Percentiles rank a stretch among this genome's conserved stretches.
Evolutionary conservation across 2,329 filamentous ascomycete genomes (phyloP).

Genomic region (Nemania abortiva): DNA sequence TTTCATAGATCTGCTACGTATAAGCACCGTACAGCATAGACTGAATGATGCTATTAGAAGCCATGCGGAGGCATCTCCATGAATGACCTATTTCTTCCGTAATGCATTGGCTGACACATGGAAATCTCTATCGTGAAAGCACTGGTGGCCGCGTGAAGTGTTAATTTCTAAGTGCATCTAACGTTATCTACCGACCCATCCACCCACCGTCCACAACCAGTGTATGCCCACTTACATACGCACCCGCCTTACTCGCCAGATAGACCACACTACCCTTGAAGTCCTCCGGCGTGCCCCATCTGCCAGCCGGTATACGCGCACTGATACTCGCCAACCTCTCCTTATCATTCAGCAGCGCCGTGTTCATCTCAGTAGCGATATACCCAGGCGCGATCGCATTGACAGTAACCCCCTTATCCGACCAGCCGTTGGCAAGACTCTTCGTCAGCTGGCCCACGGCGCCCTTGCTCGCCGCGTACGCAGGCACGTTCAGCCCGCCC

Average conservation of each 20-base stretch:
- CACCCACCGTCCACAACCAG: conserved; percentile 90
- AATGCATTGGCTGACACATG: too few species aligned
- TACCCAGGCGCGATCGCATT: conserved; percentile 93
- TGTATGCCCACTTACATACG: conserved; percentile 85
- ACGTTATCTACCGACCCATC: conserved; percentile 78
- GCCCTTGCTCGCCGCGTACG: conserved; percentile 88
- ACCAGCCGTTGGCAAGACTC: conserved; percentile 89
- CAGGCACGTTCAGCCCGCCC: conserved; percentile 88
- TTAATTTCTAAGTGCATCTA: background rate
- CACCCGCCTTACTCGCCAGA: conserved; percentile 79
- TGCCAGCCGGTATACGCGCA: conserved; percentile 82
- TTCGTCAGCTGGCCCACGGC: conserved; percentile 88
- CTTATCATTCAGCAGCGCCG: conserved; percentile 79
- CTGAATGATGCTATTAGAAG: background rate
- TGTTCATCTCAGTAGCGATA: conserved; percentile 95
- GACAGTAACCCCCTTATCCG: conserved; percentile 80
- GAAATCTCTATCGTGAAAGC: too few species aligned
- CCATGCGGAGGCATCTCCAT: background rate
- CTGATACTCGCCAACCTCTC: conserved; percentile 79
- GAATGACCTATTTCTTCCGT: background rate
- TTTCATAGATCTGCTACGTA: background rate
- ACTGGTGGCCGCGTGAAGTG: background rate
- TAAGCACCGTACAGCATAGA: too few species aligned
- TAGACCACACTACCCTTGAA: conserved; percentile 87
- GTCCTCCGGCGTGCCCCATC: conserved; percentile 87